A percentile compares a stretch with the other conserved stretches of the same genome.
Conservation (phyloP, 2,329 filamentous ascomycete species). For the Hypoxylon sp. region DNA sequence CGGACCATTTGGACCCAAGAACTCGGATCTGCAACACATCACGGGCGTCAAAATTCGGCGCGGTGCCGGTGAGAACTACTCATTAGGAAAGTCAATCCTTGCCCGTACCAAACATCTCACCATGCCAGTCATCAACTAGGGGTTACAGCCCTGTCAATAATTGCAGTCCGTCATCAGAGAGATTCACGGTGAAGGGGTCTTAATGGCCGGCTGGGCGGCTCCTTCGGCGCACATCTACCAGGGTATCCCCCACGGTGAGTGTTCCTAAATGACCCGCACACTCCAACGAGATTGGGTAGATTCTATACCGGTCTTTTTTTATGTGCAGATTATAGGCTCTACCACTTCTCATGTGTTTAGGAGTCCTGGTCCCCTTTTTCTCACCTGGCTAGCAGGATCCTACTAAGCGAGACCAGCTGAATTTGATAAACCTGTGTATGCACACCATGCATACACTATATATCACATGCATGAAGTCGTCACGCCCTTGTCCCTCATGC, state of each 20-base stretch:
- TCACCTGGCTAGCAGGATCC: slow-evolving; percentile 9
- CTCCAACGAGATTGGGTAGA: slow-evolving; percentile 28
- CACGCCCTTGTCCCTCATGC: slow-evolving; percentile 19
- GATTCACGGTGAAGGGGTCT: slow-evolving; percentile 25
- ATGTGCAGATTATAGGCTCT: slow-evolving; percentile 18
- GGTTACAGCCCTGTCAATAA: slow-evolving; percentile 35
- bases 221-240: slow-evolving; percentile 35
- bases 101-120: slow-evolving; percentile 26
- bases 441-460: slow-evolving; percentile 37
- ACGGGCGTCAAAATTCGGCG: slow-evolving; percentile 24
- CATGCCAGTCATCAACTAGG: slow-evolving; percentile 39
- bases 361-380: slow-evolving; percentile 13
- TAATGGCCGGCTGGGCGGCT: slow-evolving; percentile 39
- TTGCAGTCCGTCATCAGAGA: slow-evolving; percentile 32
- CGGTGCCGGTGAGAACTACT: slow-evolving; percentile 31
- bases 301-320: slow-evolving; percentile 24
- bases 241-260: slow-evolving; percentile 35
- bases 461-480: slow-evolving; percentile 38
- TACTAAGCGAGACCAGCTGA: slow-evolving; percentile 33
- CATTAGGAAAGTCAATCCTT: slow-evolving; percentile 34
- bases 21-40: slow-evolving; percentile 39
- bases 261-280: slow-evolving; percentile 20
- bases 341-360: slow-evolving; percentile 13
- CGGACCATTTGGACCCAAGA: slow-evolving; percentile 37
- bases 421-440: slow-evolving; percentile 16